Evolutionary conservation across 2,329 filamentous ascomycete species (phyloP).

Genomic region (Lomentospora prolificans): DNA sequence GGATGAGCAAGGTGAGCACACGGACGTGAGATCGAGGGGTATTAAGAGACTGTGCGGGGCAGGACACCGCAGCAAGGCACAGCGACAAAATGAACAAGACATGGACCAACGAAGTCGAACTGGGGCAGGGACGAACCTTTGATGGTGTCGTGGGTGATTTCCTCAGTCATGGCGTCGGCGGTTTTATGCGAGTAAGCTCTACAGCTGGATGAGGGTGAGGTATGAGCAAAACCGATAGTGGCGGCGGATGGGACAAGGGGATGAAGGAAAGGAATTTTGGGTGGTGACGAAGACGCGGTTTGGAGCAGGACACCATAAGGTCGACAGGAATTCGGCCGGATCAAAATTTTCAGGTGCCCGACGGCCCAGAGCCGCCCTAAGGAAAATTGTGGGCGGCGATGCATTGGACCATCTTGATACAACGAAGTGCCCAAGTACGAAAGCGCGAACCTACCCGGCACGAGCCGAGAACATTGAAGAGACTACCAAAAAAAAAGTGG

Average conservation of each 20-base stretch:
- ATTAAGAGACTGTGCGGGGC: neutral
- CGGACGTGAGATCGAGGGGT: neutral
- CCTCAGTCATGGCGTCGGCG: constrained; percentile 15
- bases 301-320: neutral
- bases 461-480: neutral
- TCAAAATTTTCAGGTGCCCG: constrained; percentile 2
- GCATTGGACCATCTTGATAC: neutral
- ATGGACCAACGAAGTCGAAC: too few species aligned
- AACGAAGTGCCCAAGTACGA: neutral
- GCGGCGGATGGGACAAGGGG: neutral
- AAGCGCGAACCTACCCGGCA: neutral
- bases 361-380: neutral
- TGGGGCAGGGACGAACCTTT: constrained; percentile 37
- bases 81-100: too few species aligned
- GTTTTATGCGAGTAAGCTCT: neutral
- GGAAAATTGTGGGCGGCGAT: constrained; percentile 5
- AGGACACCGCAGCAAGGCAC: neutral
- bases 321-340: neutral
- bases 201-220: neutral
- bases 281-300: neutral
- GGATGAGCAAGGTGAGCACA: neutral
- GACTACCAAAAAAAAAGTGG: neutral
- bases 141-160: constrained; percentile 48
- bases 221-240: constrained; percentile 1
- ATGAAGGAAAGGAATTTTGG: constrained; percentile 5